Conservation (phyloP, 139 green algal species). For the Zygnema cylindricum region DNA sequence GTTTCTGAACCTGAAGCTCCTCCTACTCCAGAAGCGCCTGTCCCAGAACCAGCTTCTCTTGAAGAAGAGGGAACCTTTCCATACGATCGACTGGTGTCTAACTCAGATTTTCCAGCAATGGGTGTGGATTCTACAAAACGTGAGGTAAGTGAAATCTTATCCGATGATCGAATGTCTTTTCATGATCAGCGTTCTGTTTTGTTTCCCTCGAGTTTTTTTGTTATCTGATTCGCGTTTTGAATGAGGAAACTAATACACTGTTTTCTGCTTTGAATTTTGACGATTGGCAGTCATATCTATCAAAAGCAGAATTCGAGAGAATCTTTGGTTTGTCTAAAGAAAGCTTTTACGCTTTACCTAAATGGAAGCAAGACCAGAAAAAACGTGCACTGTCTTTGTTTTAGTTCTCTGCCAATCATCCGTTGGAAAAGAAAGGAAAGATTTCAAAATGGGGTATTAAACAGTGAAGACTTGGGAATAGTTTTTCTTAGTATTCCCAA, state of each 20-base stretch:
- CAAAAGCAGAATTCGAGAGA: conserved; percentile 43
- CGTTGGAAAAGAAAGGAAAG: not conserved
- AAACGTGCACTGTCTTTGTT: conserved; percentile 26
- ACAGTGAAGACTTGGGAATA: not conserved
- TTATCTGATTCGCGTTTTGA: not conserved
- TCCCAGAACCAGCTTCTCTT: not conserved
- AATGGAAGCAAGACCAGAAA: conserved; percentile 59
- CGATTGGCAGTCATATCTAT: conserved; percentile 42
- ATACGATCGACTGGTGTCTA: conserved; percentile 7
- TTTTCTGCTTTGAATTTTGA: not conserved
- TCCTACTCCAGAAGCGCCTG: not conserved
- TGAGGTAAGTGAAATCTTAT: conserved; percentile 43
- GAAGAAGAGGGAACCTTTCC: not conserved
- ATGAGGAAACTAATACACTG: conserved; percentile 4
- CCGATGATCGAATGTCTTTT: not conserved
- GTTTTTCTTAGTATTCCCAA: not conserved
- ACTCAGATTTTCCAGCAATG: conserved; percentile 30
- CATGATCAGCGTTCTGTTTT: no score
- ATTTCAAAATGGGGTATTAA: not conserved
- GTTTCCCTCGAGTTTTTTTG: not conserved
- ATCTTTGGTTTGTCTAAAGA: conserved; percentile 44
- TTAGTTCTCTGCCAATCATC: not conserved
- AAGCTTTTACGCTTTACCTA: conserved; percentile 41
- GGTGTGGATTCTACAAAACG: conserved; percentile 39
- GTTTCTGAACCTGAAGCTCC: conserved; percentile 9